Evolutionary conservation across 768 basidiomycete species (phyloP).

Genomic region (Tylopilus intermedius): DNA sequence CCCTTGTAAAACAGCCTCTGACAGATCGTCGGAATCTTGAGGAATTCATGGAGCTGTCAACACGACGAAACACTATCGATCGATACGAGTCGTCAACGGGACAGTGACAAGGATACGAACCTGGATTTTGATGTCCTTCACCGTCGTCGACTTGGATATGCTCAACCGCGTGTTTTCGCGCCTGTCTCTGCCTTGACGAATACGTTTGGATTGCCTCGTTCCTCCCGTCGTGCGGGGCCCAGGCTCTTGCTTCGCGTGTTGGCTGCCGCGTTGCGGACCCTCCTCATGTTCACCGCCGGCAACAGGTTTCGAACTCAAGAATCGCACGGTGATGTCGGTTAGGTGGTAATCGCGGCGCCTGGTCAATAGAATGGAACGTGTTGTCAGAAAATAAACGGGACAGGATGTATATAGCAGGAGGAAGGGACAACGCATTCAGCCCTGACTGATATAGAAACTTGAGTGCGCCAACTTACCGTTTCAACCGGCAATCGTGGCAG

Average conservation of each 20-base stretch:
- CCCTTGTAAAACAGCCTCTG: slow-evolving; percentile 65
- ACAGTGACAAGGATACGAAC: slow-evolving; percentile 34
- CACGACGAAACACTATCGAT: background rate
- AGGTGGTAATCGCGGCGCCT: slow-evolving; percentile 46
- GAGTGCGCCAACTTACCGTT: slow-evolving; percentile 40
- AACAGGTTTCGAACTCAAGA: slow-evolving; percentile 33
- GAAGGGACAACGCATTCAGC: slow-evolving; percentile 5
- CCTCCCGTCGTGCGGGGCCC: slow-evolving; percentile 39
- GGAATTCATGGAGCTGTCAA: slow-evolving; percentile 53
- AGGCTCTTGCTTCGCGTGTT: slow-evolving; percentile 27
- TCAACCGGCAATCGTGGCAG: slow-evolving; percentile 56
- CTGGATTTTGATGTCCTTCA: slow-evolving; percentile 76
- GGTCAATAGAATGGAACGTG: slow-evolving; percentile 16
- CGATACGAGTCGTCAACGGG: background rate
- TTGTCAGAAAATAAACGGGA: slow-evolving; percentile 12
- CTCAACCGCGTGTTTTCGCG: slow-evolving; percentile 48
- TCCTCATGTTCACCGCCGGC: slow-evolving; percentile 26
- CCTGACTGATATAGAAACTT: slow-evolving; percentile 7
- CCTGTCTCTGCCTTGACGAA: slow-evolving; percentile 52
- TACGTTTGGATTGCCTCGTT: slow-evolving; percentile 64
- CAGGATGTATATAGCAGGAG: slow-evolving; percentile 3
- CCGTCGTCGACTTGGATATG: slow-evolving; percentile 59
- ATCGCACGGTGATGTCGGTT: slow-evolving; percentile 58
- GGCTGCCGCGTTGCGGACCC: slow-evolving; percentile 23
- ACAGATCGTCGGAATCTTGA: slow-evolving; percentile 69